Conservation (phyloP, 352 stramenopile genomes). For the Saprolegnia parasitica region DNA sequence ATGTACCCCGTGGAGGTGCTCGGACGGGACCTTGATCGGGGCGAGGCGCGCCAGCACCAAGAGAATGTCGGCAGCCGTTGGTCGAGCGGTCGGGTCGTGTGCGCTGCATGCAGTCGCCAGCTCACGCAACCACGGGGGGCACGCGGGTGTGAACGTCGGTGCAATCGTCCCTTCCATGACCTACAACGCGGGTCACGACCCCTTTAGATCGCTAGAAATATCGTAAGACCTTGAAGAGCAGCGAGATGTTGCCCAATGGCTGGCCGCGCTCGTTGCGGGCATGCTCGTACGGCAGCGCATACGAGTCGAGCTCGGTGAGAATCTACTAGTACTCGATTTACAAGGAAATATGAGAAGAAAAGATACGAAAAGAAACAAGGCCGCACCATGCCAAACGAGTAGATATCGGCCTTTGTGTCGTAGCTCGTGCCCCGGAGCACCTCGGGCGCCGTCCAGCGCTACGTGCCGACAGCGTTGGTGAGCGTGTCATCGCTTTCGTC, state of each 20-base stretch:
- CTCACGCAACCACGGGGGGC: constrained; percentile 7
- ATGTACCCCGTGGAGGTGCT: constrained; percentile 1
- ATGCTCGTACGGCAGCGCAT: constrained; percentile 12
- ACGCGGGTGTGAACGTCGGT: not conserved
- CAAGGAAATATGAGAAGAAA: too few relatives aligned
- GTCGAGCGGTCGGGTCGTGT: not conserved
- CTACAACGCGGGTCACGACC: not conserved
- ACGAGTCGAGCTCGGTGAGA: constrained; percentile 24
- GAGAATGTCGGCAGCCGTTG: not conserved
- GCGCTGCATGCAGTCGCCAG: constrained; percentile 7
- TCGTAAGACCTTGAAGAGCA: constrained; percentile 20
- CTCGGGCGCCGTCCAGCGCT: constrained; percentile 14
- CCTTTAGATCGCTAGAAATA: not conserved
- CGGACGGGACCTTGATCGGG: not conserved
- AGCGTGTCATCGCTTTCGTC: not conserved
- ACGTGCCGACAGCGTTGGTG: not conserved
- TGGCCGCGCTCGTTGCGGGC: constrained; percentile 15
- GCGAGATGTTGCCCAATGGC: constrained; percentile 22
- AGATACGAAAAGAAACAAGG: too few relatives aligned
- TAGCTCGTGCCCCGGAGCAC: not conserved
- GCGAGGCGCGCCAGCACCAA: not conserved
- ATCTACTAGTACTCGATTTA: too few relatives aligned
- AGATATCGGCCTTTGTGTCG: not conserved
- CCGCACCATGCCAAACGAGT: not conserved
- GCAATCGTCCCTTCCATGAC: not conserved